phyloP scores from a whole-genome alignment of 768 basidiomycete genomes.

The Agaricus sinodeliciosus region DNA sequence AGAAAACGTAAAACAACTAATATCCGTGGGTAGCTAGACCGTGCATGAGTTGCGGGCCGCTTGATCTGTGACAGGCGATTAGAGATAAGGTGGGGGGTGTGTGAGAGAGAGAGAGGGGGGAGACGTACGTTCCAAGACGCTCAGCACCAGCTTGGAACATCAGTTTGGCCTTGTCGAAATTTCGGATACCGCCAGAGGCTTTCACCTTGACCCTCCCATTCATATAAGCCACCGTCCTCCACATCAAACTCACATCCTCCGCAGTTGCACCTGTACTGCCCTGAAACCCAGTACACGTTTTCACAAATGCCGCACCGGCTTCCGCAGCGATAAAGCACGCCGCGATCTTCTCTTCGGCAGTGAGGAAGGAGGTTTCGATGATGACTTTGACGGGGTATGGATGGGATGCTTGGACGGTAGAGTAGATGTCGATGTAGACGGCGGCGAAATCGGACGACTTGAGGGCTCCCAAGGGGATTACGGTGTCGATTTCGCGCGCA shows the following conservation, averaged over 20 bases:
- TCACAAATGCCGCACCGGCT: conserved; percentile 46
- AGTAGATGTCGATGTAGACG: conserved; percentile 32
- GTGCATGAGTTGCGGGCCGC: conserved; percentile 6
- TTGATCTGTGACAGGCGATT: not conserved
- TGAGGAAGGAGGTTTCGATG: conserved; percentile 42
- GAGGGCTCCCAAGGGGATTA: conserved; percentile 42
- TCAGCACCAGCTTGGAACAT: conserved; percentile 46
- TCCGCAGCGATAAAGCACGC: conserved; percentile 40
- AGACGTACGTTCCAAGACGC: conserved; percentile 45
- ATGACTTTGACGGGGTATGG: conserved; percentile 42
- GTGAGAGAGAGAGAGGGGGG: not conserved
- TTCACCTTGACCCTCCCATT: conserved; percentile 37
- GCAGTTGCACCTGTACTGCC: conserved; percentile 36
- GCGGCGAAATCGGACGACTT: conserved; percentile 29
- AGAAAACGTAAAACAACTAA: too few species aligned
- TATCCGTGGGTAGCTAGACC: conserved; percentile 5
- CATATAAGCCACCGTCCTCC: conserved; percentile 30
- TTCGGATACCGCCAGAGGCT: conserved; percentile 45
- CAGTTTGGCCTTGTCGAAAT: conserved; percentile 36
- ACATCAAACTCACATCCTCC: conserved; percentile 40
- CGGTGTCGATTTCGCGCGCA: conserved; percentile 46
- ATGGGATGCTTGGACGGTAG: conserved; percentile 28
- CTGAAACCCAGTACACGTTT: conserved; percentile 47
- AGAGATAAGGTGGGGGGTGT: too few species aligned
- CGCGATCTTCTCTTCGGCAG: conserved; percentile 38